A percentile compares a stretch with the other conserved stretches of the same genome.
phyloP scores from a whole-genome alignment of 2,329 filamentous ascomycete species.

The Paecilomyces dactylethromorphus region DNA sequence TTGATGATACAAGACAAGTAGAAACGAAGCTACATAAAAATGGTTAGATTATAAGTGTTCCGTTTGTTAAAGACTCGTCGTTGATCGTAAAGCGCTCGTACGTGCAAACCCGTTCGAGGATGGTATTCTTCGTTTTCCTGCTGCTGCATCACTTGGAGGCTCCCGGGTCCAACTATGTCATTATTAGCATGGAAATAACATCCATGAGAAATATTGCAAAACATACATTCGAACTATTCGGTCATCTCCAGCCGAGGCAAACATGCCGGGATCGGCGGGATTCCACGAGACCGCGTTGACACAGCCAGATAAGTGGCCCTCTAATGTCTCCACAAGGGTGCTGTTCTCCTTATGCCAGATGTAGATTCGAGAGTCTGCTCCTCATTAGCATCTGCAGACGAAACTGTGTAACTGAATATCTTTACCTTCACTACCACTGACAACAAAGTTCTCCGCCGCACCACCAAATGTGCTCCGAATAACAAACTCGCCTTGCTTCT shows the following conservation, averaged over 20 bases:
- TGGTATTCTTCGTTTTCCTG: constrained; percentile 21
- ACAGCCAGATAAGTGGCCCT: constrained; percentile 65
- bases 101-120: constrained; percentile 29
- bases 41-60: background rate
- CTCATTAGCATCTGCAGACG: background rate
- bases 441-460: constrained; percentile 82
- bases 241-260: constrained; percentile 62
- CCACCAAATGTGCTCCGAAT: constrained; percentile 83
- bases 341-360: constrained; percentile 90
- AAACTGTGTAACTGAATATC: constrained; percentile 7
- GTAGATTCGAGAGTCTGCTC: constrained; percentile 60
- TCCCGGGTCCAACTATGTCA: constrained; percentile 29
- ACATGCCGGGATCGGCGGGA: constrained; percentile 1
- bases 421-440: constrained; percentile 84
- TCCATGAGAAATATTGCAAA: background rate
- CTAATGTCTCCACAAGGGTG: constrained; percentile 65
- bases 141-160: constrained; percentile 15
- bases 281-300: constrained; percentile 64
- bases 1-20: background rate
- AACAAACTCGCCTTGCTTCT: constrained; percentile 67
- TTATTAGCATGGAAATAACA: constrained; percentile 1
- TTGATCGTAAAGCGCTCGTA: constrained; percentile 36
- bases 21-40: background rate
- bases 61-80: constrained; percentile 20
- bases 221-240: constrained; percentile 76